A percentile compares a stretch with the other conserved stretches of the same genome.
phyloP scores from a whole-genome alignment of 2,329 filamentous ascomycete species.

The Botrytis galanthina region DNA sequence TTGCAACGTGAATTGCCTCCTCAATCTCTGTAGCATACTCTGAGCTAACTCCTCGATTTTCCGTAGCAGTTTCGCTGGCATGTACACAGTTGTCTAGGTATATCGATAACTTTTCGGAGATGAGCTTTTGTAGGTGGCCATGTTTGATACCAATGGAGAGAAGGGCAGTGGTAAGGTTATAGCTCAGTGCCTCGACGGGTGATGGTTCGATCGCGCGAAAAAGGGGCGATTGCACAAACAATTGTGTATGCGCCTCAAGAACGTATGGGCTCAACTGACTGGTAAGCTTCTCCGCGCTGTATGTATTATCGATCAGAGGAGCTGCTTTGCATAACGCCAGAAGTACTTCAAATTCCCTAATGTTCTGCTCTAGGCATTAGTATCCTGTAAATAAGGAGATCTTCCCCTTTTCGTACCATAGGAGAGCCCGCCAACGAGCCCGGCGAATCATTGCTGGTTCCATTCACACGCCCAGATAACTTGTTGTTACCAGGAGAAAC shows the following conservation, averaged over 20 bases:
- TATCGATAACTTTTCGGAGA: constrained; percentile 64
- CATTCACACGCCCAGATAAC: constrained; percentile 49
- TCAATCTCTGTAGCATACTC: constrained; percentile 56
- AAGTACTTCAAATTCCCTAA: constrained; percentile 88
- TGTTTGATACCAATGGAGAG: constrained; percentile 78
- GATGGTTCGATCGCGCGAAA: constrained; percentile 81
- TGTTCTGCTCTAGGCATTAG: constrained; percentile 55
- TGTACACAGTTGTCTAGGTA: constrained; percentile 71
- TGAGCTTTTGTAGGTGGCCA: constrained; percentile 62
- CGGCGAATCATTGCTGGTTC: constrained; percentile 43
- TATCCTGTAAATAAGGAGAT: neutral
- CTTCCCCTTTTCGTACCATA: constrained; percentile 49
- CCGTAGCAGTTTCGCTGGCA: constrained; percentile 56
- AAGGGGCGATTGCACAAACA: constrained; percentile 75
- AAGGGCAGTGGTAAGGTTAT: constrained; percentile 75
- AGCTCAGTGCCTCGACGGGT: constrained; percentile 81
- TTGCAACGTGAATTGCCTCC: constrained; percentile 67
- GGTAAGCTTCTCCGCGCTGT: constrained; percentile 76
- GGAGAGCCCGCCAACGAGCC: constrained; percentile 53
- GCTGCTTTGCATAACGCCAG: constrained; percentile 89
- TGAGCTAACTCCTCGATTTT: constrained; percentile 53
- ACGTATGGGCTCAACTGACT: constrained; percentile 80
- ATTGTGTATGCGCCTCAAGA: constrained; percentile 76
- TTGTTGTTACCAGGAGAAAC: constrained; percentile 51
- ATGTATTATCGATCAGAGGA: constrained; percentile 65